Evolutionary conservation across 306 rosid species (phyloP).

Genomic region (Cyclanthera cordifolia): DNA sequence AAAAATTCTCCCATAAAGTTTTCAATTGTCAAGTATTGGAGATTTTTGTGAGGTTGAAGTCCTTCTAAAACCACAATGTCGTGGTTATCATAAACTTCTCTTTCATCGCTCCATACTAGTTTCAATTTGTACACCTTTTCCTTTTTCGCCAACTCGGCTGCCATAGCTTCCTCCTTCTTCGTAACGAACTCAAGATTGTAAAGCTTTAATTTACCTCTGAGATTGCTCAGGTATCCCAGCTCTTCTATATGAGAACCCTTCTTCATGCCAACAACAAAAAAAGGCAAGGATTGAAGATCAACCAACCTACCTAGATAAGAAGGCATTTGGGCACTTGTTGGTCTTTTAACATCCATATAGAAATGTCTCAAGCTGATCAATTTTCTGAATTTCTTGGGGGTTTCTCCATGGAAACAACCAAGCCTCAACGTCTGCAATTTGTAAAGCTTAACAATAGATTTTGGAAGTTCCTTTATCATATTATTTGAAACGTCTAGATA

Average conservation of each 20-base stretch:
- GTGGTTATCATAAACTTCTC: not conserved
- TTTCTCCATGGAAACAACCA: slow-evolving; percentile 2
- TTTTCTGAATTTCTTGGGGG: slow-evolving; percentile 9
- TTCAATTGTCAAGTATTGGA: not conserved
- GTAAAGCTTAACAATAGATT: slow-evolving; percentile 5
- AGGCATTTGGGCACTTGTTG: slow-evolving; percentile 1
- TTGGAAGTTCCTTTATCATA: slow-evolving; percentile 4
- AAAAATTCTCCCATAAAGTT: slow-evolving; percentile 6
- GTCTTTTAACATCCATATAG: slow-evolving; percentile 1
- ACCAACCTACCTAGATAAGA: not conserved
- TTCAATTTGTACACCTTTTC: slow-evolving; percentile 3
- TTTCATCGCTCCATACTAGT: slow-evolving; percentile 7
- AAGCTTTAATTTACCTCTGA: slow-evolving; percentile 11
- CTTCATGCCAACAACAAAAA: not conserved
- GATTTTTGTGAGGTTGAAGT: slow-evolving; percentile 11
- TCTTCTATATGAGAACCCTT: slow-evolving; percentile 1
- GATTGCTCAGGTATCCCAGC: slow-evolving; percentile 8
- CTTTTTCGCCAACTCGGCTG: slow-evolving; percentile 3
- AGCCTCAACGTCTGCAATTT: slow-evolving; percentile 9
- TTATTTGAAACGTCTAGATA: slow-evolving; percentile 5
- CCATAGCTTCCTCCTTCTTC: slow-evolving; percentile 2
- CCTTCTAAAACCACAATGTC: slow-evolving; percentile 12
- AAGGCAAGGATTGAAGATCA: slow-evolving; percentile 11
- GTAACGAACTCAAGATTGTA: slow-evolving; percentile 7
- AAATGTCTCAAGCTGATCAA: slow-evolving; percentile 13